Conservation (phyloP, 352 stramenopile genomes). For the Globisporangium abappressorium region DNA sequence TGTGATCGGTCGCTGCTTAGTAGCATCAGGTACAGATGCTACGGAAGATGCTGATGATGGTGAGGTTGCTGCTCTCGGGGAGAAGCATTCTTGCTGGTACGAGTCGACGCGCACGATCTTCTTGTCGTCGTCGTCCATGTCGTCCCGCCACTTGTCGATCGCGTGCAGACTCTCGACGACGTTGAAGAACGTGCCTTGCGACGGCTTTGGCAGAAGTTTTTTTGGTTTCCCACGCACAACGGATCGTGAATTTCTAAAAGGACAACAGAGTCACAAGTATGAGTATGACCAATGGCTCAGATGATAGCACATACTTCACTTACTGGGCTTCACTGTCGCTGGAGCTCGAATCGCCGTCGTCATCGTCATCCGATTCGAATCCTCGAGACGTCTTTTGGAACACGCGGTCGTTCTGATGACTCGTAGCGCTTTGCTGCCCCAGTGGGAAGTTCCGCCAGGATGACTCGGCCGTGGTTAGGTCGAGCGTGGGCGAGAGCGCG, state of each 20-base stretch:
- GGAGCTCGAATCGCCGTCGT: conserved; percentile 24
- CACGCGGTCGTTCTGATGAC: conserved; percentile 39
- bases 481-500: conserved; percentile 47
- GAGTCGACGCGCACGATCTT: conserved; percentile 24
- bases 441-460: conserved; percentile 22
- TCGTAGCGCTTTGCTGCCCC: conserved; percentile 17
- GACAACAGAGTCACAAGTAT: neutral
- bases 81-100: conserved; percentile 31
- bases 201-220: conserved; percentile 22
- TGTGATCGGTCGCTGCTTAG: neutral
- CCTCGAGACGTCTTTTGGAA: conserved; percentile 20
- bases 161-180: conserved; percentile 65
- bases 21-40: neutral
- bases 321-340: conserved; percentile 65
- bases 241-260: neutral
- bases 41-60: neutral
- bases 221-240: conserved; percentile 8
- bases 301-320: conserved; percentile 8
- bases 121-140: conserved; percentile 51
- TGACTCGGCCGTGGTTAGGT: conserved; percentile 39
- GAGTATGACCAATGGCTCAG: neutral
- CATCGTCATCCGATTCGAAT: conserved; percentile 11
- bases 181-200: conserved; percentile 58
- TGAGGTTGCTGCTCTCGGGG: conserved; percentile 11
- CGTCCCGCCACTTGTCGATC: conserved; percentile 72